Base-by-base conservation (phyloP, 768 basidiomycete species). In the Lactifluus hygrophoroides region DNA sequence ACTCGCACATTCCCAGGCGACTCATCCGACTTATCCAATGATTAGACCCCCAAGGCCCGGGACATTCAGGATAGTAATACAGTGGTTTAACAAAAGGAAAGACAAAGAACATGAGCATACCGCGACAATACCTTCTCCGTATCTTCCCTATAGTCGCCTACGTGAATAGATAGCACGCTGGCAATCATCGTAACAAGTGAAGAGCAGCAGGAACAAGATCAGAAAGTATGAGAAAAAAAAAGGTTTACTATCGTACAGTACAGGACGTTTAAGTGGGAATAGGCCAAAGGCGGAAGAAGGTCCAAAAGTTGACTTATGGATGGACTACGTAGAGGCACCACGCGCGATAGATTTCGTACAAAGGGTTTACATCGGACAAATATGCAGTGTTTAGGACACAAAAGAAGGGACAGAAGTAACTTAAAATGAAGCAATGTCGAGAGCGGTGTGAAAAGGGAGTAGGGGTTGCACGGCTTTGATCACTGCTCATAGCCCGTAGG, bases 401-500 rank as follows among this genome's bases (percentile, higher is more conserved):
- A 49, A 28, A 8, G 34, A 34, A 54, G 19, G 48, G 34, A 45
- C 10, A 32, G 42, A 50, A 23, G 32, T 27, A n/a, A n/a, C n/a
- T n/a, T n/a, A 21, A 60, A 30, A 55, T 30, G 43, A 42, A 54
- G 45, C 57, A 48, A 46, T 54, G 25, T 16, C 19, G 28, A 5
- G 11, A 38, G 28, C n/a, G 16, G 40, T 13, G 28, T 37, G 27
- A 46, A 4, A 44, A 51, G 17, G 23, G 19, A 27, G n/a, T 21
- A 17, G 19, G 6, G 32, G 47, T 59, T 30, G 40, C 48, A 30
- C 40, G 30, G 10, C 8, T 34, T 48, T 19, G 27, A 32, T 71
- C 70, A 77, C 68, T 77, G 78, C 56, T 78, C 77, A 57, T 70
- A 74, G 51, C 69, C 70, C 30, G 75, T 65, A 47, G 53, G 58